phyloP scores from a whole-genome alignment of 1,139 yeast species.

The Scheffersomyces illinoinensis region DNA sequence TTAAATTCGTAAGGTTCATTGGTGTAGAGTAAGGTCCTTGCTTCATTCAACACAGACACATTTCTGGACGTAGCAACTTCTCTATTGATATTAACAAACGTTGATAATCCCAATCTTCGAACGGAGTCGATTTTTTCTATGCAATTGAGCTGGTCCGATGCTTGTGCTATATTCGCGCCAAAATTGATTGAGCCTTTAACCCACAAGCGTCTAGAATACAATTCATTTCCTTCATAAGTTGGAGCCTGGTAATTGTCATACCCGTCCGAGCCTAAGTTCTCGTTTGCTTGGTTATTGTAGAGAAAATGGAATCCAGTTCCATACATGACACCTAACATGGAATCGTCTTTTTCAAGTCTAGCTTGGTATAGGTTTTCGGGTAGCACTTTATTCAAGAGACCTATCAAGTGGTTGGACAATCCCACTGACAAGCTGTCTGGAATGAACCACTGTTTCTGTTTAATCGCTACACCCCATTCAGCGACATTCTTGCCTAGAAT shows the following conservation, averaged over 20 bases:
- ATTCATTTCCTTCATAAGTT: constrained; percentile 17
- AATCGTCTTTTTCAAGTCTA: background rate
- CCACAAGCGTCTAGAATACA: constrained; percentile 76
- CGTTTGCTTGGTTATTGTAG: constrained; percentile 56
- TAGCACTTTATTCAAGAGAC: constrained; percentile 18
- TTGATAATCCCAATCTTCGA: constrained; percentile 33
- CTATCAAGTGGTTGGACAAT: constrained; percentile 14
- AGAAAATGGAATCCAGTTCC: constrained; percentile 67
- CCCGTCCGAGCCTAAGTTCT: constrained; percentile 65
- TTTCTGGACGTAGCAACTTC: constrained; percentile 19
- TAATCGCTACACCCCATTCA: constrained; percentile 20
- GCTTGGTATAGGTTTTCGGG: constrained; percentile 3
- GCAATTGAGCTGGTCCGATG: constrained; percentile 40
- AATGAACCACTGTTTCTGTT: constrained; percentile 16
- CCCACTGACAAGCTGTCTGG: constrained; percentile 22
- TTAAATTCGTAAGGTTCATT: constrained; percentile 19
- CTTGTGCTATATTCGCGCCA: constrained; percentile 4
- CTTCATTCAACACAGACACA: constrained; percentile 22
- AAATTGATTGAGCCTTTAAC: constrained; percentile 63
- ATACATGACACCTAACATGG: constrained; percentile 11
- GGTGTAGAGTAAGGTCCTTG: constrained; percentile 38
- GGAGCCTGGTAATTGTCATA: constrained; percentile 86
- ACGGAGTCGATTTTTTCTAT: constrained; percentile 43
- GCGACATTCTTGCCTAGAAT: background rate
- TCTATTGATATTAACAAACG: constrained; percentile 49